Conservation (phyloP, 345 rosid genomes). For the Cardamine occulta region DNA sequence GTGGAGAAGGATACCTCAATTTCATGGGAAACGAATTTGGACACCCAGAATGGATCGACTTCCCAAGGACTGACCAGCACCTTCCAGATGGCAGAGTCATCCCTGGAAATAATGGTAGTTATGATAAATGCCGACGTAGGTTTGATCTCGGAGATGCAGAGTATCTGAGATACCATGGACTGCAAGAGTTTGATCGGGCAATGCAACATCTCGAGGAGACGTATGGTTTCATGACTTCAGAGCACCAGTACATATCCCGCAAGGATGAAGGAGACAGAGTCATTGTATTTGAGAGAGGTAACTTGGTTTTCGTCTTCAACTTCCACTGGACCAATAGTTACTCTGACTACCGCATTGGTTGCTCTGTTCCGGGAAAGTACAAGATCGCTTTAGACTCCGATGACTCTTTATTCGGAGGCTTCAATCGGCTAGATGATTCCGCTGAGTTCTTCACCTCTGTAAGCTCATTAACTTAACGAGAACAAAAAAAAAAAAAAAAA, state of each 20-base stretch:
- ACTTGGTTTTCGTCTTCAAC: constrained; percentile 88
- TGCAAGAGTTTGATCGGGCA: constrained; percentile 92
- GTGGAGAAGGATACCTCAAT: constrained; percentile 97
- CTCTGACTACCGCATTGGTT: constrained; percentile 78
- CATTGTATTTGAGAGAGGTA: constrained; percentile 83
- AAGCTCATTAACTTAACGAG: constrained; percentile 44
- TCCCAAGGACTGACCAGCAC: constrained; percentile 84
- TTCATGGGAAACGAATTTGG: constrained; percentile 99
- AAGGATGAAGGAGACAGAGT: constrained; percentile 82
- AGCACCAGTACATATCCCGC: constrained; percentile 88
- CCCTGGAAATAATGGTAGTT: constrained; percentile 80
- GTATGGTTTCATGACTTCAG: constrained; percentile 85
- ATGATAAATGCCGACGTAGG: constrained; percentile 91
- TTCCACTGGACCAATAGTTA: constrained; percentile 93
- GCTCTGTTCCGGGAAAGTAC: constrained; percentile 86
- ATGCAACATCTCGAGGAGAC: constrained; percentile 88
- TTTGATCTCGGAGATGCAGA: constrained; percentile 94
- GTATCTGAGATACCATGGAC: constrained; percentile 72
- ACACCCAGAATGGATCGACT: constrained; percentile 99
- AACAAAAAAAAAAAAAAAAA: background rate
- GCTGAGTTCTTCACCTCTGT: constrained; percentile 77
- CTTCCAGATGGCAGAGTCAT: constrained; percentile 71
- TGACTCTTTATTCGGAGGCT: constrained; percentile 76
- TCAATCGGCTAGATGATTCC: constrained; percentile 58
- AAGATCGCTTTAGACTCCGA: constrained; percentile 90